Conservation (phyloP, 176 grass and related monocot species). For the Aegilops sharonensis region DNA sequence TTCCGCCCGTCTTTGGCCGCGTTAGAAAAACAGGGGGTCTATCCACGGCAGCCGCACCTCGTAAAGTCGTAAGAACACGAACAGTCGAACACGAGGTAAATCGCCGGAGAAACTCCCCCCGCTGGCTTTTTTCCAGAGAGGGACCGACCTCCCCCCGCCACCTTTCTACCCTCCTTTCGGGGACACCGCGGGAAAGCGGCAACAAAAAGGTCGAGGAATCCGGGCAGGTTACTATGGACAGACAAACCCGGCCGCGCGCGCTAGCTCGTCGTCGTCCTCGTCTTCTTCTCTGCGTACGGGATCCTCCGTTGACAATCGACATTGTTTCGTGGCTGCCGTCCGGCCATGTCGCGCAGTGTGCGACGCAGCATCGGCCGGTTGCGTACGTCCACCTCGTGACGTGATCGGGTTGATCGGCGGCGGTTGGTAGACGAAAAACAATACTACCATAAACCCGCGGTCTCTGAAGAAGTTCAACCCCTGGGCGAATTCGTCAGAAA, state of each 20-base stretch:
- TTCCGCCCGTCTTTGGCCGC: background rate
- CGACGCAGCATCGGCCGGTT: background rate
- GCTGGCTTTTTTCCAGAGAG: background rate
- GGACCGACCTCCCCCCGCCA: background rate
- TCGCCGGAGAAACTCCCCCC: background rate
- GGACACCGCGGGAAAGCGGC: slow-evolving; percentile 20
- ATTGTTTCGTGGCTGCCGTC: background rate
- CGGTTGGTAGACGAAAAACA: background rate
- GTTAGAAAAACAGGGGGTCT: slow-evolving; percentile 9
- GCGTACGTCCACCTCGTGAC: slow-evolving; percentile 17
- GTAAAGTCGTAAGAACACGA: background rate
- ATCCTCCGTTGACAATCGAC: slow-evolving; percentile 6
- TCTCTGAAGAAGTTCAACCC: background rate
- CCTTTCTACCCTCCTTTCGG: slow-evolving; percentile 29
- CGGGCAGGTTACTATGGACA: background rate
- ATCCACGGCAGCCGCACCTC: background rate
- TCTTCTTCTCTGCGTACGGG: background rate
- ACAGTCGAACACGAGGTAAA: background rate
- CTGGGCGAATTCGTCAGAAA: background rate
- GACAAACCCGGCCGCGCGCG: background rate
- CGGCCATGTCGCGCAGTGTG: background rate
- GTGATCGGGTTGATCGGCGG: slow-evolving; percentile 4
- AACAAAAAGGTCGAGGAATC: background rate
- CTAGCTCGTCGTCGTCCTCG: background rate
- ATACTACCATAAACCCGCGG: background rate